Conservation (phyloP, 1,284 basidiomycete species). For the Pseudozyma tsukubaensis region DNA sequence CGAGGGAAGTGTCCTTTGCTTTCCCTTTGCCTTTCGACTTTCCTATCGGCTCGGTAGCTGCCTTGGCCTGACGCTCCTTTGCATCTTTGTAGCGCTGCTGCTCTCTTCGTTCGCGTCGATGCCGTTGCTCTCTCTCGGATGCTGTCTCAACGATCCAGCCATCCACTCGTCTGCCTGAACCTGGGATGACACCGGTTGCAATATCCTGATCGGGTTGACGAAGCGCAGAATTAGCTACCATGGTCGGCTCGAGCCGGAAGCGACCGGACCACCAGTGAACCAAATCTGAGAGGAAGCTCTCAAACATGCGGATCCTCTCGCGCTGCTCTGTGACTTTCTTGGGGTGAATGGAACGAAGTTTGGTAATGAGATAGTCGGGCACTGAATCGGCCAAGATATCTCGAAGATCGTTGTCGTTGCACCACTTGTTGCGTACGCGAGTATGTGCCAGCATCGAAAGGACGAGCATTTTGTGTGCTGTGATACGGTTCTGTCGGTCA, state of each 20-base stretch:
- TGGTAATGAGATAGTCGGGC: slow-evolving; percentile 57
- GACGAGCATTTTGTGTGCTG: slow-evolving; percentile 63
- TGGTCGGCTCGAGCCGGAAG: slow-evolving; percentile 57
- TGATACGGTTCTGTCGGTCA: slow-evolving; percentile 61
- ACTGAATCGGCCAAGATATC: slow-evolving; percentile 57
- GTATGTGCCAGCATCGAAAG: slow-evolving; percentile 82
- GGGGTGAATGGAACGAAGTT: slow-evolving; percentile 63
- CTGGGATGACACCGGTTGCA: slow-evolving; percentile 48
- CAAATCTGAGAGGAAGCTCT: slow-evolving; percentile 62
- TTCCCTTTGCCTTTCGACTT: slow-evolving; percentile 35
- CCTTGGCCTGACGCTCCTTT: slow-evolving; percentile 16
- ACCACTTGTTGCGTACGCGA: slow-evolving; percentile 81
- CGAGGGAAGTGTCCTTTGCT: background rate
- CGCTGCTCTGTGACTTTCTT: slow-evolving; percentile 60
- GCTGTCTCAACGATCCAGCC: slow-evolving; percentile 66
- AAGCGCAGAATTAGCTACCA: slow-evolving; percentile 58
- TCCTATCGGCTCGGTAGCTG: slow-evolving; percentile 2
- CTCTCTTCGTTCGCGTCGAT: slow-evolving; percentile 45
- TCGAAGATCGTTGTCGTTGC: slow-evolving; percentile 84
- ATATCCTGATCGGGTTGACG: slow-evolving; percentile 63
- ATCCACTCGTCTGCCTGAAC: slow-evolving; percentile 56
- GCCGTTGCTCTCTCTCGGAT: slow-evolving; percentile 56
- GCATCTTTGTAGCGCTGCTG: slow-evolving; percentile 32
- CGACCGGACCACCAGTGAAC: slow-evolving; percentile 63
- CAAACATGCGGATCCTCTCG: slow-evolving; percentile 67